Evolutionary conservation across 768 basidiomycete genomes (phyloP).

Genomic region (Lentinula sp.): DNA sequence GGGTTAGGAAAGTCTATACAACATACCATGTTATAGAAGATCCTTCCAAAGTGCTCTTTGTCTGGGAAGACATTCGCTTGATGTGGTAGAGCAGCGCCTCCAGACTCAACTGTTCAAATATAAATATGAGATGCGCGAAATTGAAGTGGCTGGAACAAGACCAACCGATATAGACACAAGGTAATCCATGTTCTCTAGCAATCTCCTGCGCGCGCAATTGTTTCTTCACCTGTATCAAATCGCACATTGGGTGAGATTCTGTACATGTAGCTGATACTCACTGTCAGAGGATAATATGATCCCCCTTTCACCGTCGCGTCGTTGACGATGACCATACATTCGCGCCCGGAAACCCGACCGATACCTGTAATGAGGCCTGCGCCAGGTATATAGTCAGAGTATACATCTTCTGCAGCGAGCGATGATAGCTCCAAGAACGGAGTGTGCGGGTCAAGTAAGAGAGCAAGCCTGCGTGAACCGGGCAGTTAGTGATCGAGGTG

Average conservation of each 20-base stretch:
- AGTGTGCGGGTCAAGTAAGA: slow-evolving; percentile 78
- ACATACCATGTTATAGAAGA: slow-evolving; percentile 93
- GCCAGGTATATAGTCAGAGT: slow-evolving; percentile 73
- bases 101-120: slow-evolving; percentile 70
- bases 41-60: slow-evolving; percentile 91
- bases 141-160: not conserved
- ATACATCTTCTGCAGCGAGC: slow-evolving; percentile 84
- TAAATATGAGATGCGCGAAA: slow-evolving; percentile 7
- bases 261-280: slow-evolving; percentile 18
- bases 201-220: slow-evolving; percentile 93
- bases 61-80: slow-evolving; percentile 96
- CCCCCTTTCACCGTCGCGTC: slow-evolving; percentile 93
- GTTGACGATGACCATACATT: slow-evolving; percentile 90
- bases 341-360: slow-evolving; percentile 70
- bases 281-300: slow-evolving; percentile 86
- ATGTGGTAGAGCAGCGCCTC: slow-evolving; percentile 87
- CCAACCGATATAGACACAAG: slow-evolving; percentile 89
- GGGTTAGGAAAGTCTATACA: not conserved
- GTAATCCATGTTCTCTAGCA: slow-evolving; percentile 83
- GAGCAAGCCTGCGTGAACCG: slow-evolving; percentile 44
- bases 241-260: not conserved
- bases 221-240: slow-evolving; percentile 71
- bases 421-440: slow-evolving; percentile 88
- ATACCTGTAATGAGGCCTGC: slow-evolving; percentile 90
- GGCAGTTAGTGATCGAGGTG: not conserved